Evolutionary conservation across 129 eudicot genomes (phyloP).

Genomic region (Arctium minus): DNA sequence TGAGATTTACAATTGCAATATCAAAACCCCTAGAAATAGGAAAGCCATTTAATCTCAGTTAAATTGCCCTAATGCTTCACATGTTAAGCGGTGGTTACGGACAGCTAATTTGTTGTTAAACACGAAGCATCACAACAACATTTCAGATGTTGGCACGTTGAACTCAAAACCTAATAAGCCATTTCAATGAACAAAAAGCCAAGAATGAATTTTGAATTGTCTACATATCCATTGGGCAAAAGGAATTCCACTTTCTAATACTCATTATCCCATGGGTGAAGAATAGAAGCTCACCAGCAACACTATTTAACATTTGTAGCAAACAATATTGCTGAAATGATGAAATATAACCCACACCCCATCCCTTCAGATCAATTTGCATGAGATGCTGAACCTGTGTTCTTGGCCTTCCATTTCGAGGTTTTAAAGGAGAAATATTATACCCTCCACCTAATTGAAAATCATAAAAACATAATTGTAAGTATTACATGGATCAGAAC

Average conservation of each 20-base stretch:
- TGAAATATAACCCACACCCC: slow-evolving; percentile 91
- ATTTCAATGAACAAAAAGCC: background rate
- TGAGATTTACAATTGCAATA: no score
- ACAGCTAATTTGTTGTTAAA: no score
- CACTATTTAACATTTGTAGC: slow-evolving; percentile 89
- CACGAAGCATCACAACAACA: no score
- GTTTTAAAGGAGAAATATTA: slow-evolving; percentile 85
- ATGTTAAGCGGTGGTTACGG: no score
- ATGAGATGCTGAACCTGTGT: slow-evolving; percentile 94
- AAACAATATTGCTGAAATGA: slow-evolving; percentile 91
- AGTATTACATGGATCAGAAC: background rate
- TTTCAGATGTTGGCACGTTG: no score
- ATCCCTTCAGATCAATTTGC: slow-evolving; percentile 97
- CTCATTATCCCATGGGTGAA: background rate
- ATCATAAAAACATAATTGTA: slow-evolving; percentile 11
- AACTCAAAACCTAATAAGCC: background rate
- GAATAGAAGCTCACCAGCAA: slow-evolving; percentile 64
- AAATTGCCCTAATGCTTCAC: no score
- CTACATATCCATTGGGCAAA: background rate
- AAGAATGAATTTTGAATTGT: background rate
- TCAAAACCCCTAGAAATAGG: no score
- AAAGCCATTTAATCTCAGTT: no score
- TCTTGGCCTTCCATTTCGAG: slow-evolving; percentile 87
- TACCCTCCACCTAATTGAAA: slow-evolving; percentile 79
- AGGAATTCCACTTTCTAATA: background rate